Percentiles rank a stretch among this genome's conserved stretches.
Conservation (phyloP, 2,329 filamentous ascomycete genomes). For the Phaeosphaeria sp. region DNA sequence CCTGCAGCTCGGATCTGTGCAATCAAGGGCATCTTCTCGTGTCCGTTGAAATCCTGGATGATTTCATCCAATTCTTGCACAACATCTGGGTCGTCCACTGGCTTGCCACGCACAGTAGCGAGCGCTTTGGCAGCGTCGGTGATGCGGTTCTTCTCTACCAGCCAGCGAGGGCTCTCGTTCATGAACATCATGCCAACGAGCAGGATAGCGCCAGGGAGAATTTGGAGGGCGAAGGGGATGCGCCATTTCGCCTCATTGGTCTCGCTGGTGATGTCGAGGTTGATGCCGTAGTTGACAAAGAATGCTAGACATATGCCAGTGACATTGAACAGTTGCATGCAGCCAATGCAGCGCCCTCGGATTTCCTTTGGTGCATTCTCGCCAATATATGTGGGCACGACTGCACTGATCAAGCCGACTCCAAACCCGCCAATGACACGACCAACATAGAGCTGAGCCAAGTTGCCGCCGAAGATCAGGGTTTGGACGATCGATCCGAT, state of each 20-base stretch:
- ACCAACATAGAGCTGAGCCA: slow-evolving; percentile 52
- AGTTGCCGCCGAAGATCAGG: slow-evolving; percentile 18
- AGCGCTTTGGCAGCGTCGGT: slow-evolving; percentile 54
- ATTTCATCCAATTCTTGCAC: slow-evolving; percentile 53
- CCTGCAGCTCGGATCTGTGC: slow-evolving; percentile 49
- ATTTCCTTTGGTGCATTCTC: slow-evolving; percentile 55
- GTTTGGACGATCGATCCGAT: slow-evolving; percentile 53
- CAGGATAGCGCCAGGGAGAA: slow-evolving; percentile 60
- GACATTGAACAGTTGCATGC: slow-evolving; percentile 52
- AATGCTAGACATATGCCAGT: slow-evolving; percentile 59
- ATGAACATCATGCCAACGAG: slow-evolving; percentile 59
- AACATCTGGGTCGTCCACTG: slow-evolving; percentile 45
- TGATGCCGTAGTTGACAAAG: slow-evolving; percentile 62
- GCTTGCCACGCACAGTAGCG: slow-evolving; percentile 47
- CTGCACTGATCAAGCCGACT: slow-evolving; percentile 51
- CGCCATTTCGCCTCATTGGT: slow-evolving; percentile 60
- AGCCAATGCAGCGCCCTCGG: slow-evolving; percentile 47
- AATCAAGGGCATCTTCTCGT: slow-evolving; percentile 49
- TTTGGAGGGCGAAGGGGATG: slow-evolving; percentile 60
- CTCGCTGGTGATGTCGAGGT: slow-evolving; percentile 49
- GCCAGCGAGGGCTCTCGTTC: slow-evolving; percentile 61
- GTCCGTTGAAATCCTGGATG: slow-evolving; percentile 50
- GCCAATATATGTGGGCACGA: slow-evolving; percentile 54
- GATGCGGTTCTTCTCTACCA: slow-evolving; percentile 59
- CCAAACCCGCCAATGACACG: slow-evolving; percentile 55